Conservation (phyloP, 768 basidiomycete species). For the Coprinopsis strossmayeri region DNA sequence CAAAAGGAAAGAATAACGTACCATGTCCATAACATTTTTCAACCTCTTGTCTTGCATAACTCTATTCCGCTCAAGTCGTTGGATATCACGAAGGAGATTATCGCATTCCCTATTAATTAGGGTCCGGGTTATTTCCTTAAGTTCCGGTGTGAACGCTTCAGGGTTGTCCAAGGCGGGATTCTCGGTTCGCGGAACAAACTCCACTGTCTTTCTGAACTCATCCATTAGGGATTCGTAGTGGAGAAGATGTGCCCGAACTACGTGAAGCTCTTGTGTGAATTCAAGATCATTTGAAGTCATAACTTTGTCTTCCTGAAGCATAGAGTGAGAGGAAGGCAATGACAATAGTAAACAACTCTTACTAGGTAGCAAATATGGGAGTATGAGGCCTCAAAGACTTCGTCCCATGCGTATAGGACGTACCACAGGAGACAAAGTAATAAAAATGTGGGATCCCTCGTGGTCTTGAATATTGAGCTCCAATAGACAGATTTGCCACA, state of each 20-base stretch:
- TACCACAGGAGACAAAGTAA: conserved; percentile 52
- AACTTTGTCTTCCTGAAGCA: conserved; percentile 33
- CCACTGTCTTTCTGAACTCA: conserved; percentile 47
- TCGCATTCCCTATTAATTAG: conserved; percentile 38
- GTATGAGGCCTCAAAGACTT: conserved; percentile 47
- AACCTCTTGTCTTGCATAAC: conserved; percentile 36
- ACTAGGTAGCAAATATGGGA: conserved; percentile 43
- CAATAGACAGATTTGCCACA: conserved; percentile 40
- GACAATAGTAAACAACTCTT: conserved; percentile 12
- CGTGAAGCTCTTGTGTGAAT: conserved; percentile 48
- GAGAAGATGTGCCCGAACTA: conserved; percentile 50
- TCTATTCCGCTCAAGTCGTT: conserved; percentile 35
- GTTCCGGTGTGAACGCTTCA: conserved; percentile 11
- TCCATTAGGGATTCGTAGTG: conserved; percentile 48
- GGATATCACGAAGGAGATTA: conserved; percentile 43
- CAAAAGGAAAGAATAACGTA: too few relatives aligned
- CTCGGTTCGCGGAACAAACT: conserved; percentile 38
- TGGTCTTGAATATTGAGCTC: conserved; percentile 32
- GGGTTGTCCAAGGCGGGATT: conserved; percentile 37
- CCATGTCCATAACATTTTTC: conserved; percentile 47
- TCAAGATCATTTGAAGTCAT: conserved; percentile 17
- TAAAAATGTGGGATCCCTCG: conserved; percentile 48
- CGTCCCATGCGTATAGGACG: conserved; percentile 55
- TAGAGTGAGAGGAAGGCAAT: conserved; percentile 9
- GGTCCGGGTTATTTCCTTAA: conserved; percentile 12